phyloP scores from a whole-genome alignment of 805 yeast species.

The Kluyveromyces dobzhanskii region DNA sequence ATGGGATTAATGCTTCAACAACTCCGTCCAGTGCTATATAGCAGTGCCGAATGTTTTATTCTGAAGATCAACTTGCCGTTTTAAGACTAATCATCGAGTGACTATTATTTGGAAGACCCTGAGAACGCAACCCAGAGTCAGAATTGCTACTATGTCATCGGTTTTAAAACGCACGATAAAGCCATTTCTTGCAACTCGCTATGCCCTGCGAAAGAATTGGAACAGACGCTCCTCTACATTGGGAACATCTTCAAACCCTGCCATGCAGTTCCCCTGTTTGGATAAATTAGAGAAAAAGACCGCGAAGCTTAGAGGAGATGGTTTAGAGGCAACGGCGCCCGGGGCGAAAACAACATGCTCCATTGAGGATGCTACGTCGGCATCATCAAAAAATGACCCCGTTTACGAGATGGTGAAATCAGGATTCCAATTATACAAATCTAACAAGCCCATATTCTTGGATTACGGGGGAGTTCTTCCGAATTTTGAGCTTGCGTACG shows the following conservation, averaged over 20 bases:
- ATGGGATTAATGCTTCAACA: no score
- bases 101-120: no score
- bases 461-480: constrained; percentile 80
- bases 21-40: no score
- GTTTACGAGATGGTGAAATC: constrained; percentile 60
- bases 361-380: constrained; percentile 5
- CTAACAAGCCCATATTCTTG: constrained; percentile 52
- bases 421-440: constrained; percentile 55
- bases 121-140: no score
- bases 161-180: no score
- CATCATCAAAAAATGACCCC: constrained; percentile 62
- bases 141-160: no score
- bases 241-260: constrained; percentile 46
- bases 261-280: constrained; percentile 73
- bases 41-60: no score
- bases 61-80: no score
- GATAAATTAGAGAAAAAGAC: constrained; percentile 62
- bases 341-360: not conserved
- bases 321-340: not conserved
- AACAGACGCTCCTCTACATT: not conserved
- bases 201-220: no score
- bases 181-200: no score
- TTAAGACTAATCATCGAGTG: no score
- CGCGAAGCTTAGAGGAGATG: constrained; percentile 17
- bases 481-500: constrained; percentile 77